A percentile compares a stretch with the other conserved stretches of the same genome.
Conservation (phyloP, 305 asterid genomes). For the Fraxinus paxiana region DNA sequence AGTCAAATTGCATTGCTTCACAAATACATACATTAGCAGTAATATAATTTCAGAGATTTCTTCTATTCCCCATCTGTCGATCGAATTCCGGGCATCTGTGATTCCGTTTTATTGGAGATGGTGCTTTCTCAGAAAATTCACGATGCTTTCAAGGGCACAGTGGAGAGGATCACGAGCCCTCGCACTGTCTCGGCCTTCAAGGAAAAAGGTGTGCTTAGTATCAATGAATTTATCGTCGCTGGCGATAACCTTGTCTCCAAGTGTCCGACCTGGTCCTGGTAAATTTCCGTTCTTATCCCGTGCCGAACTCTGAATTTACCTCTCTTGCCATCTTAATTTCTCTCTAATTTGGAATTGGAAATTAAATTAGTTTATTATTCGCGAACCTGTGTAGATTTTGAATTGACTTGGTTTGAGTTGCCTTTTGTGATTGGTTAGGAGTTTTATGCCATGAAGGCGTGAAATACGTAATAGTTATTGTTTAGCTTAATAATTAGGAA, state of each 20-base stretch:
- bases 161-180: conserved; percentile 78
- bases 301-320: background rate
- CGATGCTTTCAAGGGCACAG: conserved; percentile 75
- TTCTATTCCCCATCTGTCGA: conserved; percentile 11
- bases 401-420: background rate
- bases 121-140: conserved; percentile 69
- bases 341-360: background rate
- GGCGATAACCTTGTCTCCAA: conserved; percentile 95
- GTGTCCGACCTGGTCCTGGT: conserved; percentile 99
- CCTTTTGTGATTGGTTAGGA: background rate
- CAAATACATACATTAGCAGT: conserved; percentile 2
- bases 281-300: conserved; percentile 4
- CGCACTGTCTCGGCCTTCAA: conserved; percentile 94
- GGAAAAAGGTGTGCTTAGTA: conserved; percentile 89
- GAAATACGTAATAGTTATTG: background rate
- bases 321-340: background rate
- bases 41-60: background rate
- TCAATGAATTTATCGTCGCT: conserved; percentile 79
- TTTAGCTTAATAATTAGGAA: background rate
- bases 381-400: background rate
- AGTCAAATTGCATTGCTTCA: conserved; percentile 22
- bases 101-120: conserved; percentile 32
- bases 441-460: background rate
- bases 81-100: background rate
- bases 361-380: background rate